Conservation (phyloP, 164 flowering plant species). For the Taxillus chinensis region DNA sequence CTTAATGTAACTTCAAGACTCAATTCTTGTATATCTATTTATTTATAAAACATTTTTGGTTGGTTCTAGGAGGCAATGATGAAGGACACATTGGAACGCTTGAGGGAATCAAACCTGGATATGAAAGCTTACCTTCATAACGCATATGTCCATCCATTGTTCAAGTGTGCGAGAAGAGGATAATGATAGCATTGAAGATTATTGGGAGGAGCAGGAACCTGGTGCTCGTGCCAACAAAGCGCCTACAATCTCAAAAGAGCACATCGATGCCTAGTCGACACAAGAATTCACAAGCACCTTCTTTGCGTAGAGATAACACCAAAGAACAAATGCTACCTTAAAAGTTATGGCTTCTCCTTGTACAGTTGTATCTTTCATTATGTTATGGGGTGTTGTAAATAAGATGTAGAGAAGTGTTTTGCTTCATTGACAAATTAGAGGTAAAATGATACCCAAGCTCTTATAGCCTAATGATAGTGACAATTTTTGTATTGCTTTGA, state of each 20-base stretch:
- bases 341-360: not conserved
- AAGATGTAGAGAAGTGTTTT: too few species aligned
- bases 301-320: slow-evolving; percentile 1
- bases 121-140: slow-evolving; percentile 53
- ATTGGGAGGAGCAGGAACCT: slow-evolving; percentile 16
- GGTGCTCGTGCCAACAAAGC: slow-evolving; percentile 28
- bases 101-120: slow-evolving; percentile 53
- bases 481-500: too few species aligned
- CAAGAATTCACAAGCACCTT: slow-evolving; percentile 14
- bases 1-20: too few species aligned
- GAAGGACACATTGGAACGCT: slow-evolving; percentile 72
- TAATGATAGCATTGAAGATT: slow-evolving; percentile 19
- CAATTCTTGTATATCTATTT: too few species aligned
- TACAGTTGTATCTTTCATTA: not conserved
- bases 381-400: not conserved
- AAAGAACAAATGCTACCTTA: not conserved
- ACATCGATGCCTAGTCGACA: slow-evolving; percentile 21
- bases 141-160: slow-evolving; percentile 73
- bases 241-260: slow-evolving; percentile 17
- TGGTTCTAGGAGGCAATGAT: slow-evolving; percentile 64
- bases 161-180: slow-evolving; percentile 41
- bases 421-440: too few species aligned
- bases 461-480: too few species aligned
- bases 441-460: too few species aligned
- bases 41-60: not conserved